These are phyloP conservation scores for Neofusicoccum laricinum DNA, from an alignment of 2,329 filamentous ascomycete species.

Conservation along the genomic window DNA sequence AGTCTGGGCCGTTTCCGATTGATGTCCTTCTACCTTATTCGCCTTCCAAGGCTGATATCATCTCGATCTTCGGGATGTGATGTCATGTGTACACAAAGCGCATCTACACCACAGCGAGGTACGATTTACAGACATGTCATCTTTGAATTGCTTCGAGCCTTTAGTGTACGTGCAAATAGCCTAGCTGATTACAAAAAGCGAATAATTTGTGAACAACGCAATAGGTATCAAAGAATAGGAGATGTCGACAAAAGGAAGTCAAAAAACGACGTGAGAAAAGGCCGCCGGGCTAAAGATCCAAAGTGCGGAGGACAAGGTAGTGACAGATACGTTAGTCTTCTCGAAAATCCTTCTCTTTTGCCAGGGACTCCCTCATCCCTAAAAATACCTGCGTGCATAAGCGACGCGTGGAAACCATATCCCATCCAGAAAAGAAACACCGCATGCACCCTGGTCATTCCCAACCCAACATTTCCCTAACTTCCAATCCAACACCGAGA, in stretches of 20 bases:
- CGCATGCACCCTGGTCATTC: neutral
- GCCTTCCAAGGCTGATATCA: neutral
- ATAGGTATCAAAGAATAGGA: constrained; percentile 1
- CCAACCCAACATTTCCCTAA: neutral
- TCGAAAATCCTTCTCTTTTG: neutral
- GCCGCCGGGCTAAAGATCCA: neutral
- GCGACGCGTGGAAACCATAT: neutral
- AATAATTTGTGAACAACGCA: neutral
- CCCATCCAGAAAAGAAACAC: neutral
- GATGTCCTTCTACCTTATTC: neutral
- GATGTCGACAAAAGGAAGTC: neutral
- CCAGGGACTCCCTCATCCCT: neutral
- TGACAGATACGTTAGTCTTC: neutral
- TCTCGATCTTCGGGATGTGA: neutral
- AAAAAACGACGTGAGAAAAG: neutral
- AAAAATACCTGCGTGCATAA: neutral
- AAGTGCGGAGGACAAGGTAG: neutral
- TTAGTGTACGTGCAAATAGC: neutral
- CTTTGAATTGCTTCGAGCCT: neutral
- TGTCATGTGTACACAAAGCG: neutral
- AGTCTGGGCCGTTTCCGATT: neutral
- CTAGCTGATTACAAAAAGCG: neutral
- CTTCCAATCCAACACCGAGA: neutral
- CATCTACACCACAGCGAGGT: neutral
- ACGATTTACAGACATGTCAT: neutral